A percentile compares a stretch with the other conserved stretches of the same genome.
Conservation (phyloP, 371 early-diverging fungal species). For the Lichtheimia ornata region DNA sequence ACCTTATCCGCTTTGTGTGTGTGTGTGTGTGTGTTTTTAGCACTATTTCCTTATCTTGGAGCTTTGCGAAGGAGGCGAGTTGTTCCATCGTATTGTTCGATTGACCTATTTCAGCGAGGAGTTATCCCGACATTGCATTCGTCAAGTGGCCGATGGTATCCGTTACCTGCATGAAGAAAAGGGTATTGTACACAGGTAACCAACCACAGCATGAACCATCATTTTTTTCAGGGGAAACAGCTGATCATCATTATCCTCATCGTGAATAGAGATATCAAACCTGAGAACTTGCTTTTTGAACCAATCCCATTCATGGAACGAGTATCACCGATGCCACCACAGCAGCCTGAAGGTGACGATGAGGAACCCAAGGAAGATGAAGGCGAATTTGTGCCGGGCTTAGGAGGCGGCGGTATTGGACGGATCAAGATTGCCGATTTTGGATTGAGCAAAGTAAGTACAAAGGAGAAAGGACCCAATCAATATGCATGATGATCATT, state of each 20-base stretch:
- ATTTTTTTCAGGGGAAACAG: neutral
- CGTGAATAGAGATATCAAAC: constrained; percentile 84
- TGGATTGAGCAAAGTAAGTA: constrained; percentile 71
- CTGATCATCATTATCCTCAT: neutral
- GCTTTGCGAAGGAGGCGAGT: constrained; percentile 83
- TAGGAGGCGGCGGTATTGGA: constrained; percentile 76
- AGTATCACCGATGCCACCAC: constrained; percentile 40
- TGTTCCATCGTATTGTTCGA: constrained; percentile 83
- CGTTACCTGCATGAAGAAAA: constrained; percentile 86
- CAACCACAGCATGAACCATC: neutral
- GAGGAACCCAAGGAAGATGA: constrained; percentile 62
- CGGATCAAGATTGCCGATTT: constrained; percentile 87
- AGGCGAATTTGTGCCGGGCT: constrained; percentile 54
- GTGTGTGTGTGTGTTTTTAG: constrained; percentile 1
- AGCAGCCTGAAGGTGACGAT: constrained; percentile 26
- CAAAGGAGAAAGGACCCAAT: too few relatives aligned
- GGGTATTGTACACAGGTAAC: constrained; percentile 84
- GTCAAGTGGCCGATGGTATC: constrained; percentile 88
- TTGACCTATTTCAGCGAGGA: constrained; percentile 81
- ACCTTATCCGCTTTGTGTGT: neutral
- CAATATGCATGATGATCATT: too few relatives aligned
- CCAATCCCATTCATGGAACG: constrained; percentile 68
- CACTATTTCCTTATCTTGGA: constrained; percentile 82
- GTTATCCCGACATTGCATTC: constrained; percentile 78
- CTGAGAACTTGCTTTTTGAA: constrained; percentile 91